Evolutionary conservation across 495 filamentous ascomycete species (phyloP).

Genomic region (Hyaloscypha variabilis): DNA sequence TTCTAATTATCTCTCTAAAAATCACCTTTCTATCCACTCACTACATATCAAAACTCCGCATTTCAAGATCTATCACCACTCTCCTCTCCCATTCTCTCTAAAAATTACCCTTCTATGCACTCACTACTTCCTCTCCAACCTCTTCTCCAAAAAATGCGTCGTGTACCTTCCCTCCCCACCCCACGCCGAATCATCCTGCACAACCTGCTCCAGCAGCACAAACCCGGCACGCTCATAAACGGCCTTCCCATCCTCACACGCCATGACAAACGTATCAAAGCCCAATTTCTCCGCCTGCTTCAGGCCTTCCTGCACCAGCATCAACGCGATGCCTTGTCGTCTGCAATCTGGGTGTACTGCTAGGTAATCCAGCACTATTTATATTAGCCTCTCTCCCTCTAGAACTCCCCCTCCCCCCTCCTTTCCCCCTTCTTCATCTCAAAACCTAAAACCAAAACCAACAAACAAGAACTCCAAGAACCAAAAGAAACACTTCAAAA

Average conservation of each 20-base stretch:
- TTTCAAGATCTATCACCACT: too few relatives aligned
- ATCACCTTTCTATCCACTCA: too few relatives aligned
- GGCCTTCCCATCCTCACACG: conserved; percentile 29
- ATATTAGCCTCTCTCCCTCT: neutral
- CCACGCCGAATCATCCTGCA: conserved; percentile 37
- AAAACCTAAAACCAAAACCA: too few relatives aligned
- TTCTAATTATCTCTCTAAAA: too few relatives aligned
- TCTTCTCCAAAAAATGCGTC: conserved; percentile 16
- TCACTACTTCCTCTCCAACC: neutral
- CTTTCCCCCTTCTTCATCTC: too few relatives aligned
- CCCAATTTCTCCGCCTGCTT: conserved; percentile 34
- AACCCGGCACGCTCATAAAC: conserved; percentile 38
- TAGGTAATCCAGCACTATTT: conserved; percentile 33
- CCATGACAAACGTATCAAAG: conserved; percentile 34
- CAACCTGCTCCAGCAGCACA: conserved; percentile 27
- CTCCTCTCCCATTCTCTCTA: too few relatives aligned
- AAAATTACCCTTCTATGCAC: too few relatives aligned
- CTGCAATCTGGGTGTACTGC: conserved; percentile 39
- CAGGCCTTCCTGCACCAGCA: conserved; percentile 35
- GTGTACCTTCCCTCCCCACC: neutral
- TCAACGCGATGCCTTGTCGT: conserved; percentile 34
- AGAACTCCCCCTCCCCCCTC: too few relatives aligned
- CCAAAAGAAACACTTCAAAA: too few relatives aligned
- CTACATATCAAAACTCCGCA: too few relatives aligned
- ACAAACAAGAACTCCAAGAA: too few relatives aligned